phyloP scores from a whole-genome alignment of 768 basidiomycete genomes.

The Neoboletus subvelutipes region DNA sequence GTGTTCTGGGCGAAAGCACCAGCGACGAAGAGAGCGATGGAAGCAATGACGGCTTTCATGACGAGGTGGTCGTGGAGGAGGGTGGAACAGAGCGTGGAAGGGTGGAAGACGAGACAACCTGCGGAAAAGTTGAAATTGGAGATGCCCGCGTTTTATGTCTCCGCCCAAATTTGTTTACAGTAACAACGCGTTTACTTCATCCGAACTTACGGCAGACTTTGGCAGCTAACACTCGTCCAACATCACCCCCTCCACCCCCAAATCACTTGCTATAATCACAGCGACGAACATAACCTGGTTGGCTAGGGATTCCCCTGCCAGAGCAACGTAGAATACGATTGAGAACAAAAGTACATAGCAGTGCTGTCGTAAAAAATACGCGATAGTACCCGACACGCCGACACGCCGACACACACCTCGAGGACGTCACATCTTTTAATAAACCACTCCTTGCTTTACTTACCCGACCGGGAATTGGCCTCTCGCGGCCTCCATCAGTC shows the following conservation, averaged over 20 bases:
- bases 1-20: conserved; percentile 48
- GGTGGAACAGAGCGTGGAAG: conserved; percentile 7
- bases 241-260: neutral
- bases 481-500: conserved; percentile 12
- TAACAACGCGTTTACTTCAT: conserved; percentile 7
- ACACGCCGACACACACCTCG: neutral
- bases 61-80: conserved; percentile 19
- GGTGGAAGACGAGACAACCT: conserved; percentile 10
- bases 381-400: neutral
- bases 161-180: conserved; percentile 30
- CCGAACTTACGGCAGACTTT: neutral
- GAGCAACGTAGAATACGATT: neutral
- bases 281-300: neutral
- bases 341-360: neutral
- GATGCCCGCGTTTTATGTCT: conserved; percentile 30
- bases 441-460: neutral
- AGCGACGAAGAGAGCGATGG: conserved; percentile 42
- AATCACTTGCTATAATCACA: conserved; percentile 17
- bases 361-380: conserved; percentile 10
- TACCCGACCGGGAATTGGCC: neutral
- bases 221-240: neutral
- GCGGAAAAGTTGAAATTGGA: conserved; percentile 20
- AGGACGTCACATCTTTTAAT: conserved; percentile 4
- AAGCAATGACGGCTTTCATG: conserved; percentile 47
- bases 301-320: neutral